phyloP scores from a whole-genome alignment of 192 early-diverging fungal genomes.

The Umbelopsis ramanniana region DNA sequence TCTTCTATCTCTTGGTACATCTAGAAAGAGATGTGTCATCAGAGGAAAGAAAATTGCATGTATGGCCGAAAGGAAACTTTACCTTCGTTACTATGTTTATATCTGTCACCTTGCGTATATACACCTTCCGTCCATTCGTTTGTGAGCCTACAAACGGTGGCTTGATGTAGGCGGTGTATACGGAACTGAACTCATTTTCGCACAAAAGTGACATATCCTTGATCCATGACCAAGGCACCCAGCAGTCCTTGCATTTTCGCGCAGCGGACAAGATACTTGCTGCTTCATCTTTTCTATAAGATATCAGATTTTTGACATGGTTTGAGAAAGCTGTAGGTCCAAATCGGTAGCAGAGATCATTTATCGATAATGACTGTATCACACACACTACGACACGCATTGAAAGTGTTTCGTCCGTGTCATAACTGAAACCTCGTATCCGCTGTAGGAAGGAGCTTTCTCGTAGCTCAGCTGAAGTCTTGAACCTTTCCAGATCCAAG shows the following conservation, averaged over 20 bases:
- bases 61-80: neutral
- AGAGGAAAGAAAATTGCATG: too few species aligned
- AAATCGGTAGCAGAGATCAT: neutral
- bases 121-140: neutral
- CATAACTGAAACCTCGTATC: neutral
- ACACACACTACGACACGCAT: neutral
- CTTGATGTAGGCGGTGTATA: neutral
- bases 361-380: neutral
- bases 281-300: neutral
- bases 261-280: neutral
- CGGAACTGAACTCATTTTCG: neutral
- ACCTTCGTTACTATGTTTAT: neutral
- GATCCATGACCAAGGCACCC: slow-evolving; percentile 10
- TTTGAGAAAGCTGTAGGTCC: neutral
- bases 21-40: neutral
- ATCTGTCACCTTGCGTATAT: slow-evolving; percentile 18
- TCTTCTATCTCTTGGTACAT: neutral
- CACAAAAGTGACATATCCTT: neutral
- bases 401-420: slow-evolving; percentile 6
- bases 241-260: neutral
- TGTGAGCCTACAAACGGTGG: slow-evolving; percentile 1
- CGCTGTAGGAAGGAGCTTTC: too few species aligned
- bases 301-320: neutral
- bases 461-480: neutral
- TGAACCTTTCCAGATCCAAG: neutral